Percentiles rank a stretch among this genome's conserved stretches.
Conservation (phyloP, 1,139 yeast genomes). For the Geotrichum reessii region DNA sequence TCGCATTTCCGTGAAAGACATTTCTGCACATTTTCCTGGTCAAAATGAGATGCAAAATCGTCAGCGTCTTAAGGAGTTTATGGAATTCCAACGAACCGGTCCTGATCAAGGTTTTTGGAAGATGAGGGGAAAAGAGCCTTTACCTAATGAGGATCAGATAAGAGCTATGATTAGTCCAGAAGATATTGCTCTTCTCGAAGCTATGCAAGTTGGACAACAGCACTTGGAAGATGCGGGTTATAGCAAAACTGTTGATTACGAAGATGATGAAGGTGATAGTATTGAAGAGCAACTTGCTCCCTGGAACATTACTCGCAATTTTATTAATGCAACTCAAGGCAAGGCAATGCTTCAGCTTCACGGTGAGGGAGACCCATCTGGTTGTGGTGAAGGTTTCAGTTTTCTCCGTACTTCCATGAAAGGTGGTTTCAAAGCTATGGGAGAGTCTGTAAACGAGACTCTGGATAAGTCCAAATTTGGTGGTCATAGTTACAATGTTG, state of each 20-base stretch:
- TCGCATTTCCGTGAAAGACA: conserved; percentile 78
- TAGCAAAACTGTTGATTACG: conserved; percentile 46
- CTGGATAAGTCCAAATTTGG: conserved; percentile 44
- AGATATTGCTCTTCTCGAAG: conserved; percentile 77
- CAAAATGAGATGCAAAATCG: conserved; percentile 97
- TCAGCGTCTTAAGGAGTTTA: conserved; percentile 90
- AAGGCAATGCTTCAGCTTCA: conserved; percentile 94
- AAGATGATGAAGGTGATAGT: conserved; percentile 44
- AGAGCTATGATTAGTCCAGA: conserved; percentile 89
- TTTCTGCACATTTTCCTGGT: conserved; percentile 90
- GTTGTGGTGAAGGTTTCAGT: conserved; percentile 86
- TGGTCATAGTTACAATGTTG: conserved; percentile 70
- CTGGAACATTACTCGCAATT: conserved; percentile 89
- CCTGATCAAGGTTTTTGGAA: conserved; percentile 97
- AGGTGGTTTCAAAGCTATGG: conserved; percentile 78
- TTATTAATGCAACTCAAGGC: conserved; percentile 89
- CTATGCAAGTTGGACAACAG: conserved; percentile 93
- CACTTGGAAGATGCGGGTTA: conserved; percentile 66
- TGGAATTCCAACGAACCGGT: conserved; percentile 95
- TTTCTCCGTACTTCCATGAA: conserved; percentile 89
- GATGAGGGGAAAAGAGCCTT: conserved; percentile 62
- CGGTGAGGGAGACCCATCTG: conserved; percentile 97
- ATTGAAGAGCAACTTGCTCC: conserved; percentile 86
- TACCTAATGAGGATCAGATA: conserved; percentile 74
- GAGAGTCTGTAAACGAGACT: conserved; percentile 41